These are phyloP conservation scores for Fusarium sterilihyphosum DNA, from an alignment of 2,329 filamentous ascomycete species.

Conservation along the genomic window DNA sequence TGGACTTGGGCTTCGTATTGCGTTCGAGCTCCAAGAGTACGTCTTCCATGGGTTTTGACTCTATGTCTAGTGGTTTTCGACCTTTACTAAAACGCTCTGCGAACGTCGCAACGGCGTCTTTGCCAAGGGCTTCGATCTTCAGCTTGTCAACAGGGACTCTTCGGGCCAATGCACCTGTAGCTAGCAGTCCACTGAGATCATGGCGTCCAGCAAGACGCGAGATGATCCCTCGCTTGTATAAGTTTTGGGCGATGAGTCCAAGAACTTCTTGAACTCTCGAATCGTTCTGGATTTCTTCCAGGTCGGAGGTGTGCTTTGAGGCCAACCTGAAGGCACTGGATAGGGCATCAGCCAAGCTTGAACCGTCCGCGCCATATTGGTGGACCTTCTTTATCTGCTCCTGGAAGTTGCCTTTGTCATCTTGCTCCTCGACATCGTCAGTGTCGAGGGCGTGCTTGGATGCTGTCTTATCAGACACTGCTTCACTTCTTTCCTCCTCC, in stretches of 20 bases:
- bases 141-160: constrained; percentile 15
- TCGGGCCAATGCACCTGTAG: constrained; percentile 17
- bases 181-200: constrained; percentile 19
- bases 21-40: constrained; percentile 16
- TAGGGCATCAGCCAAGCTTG: constrained; percentile 4
- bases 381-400: not conserved
- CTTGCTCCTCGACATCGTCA: not conserved
- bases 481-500: not conserved
- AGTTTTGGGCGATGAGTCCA: not conserved
- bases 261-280: constrained; percentile 20
- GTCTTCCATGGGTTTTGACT: constrained; percentile 13
- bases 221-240: constrained; percentile 1
- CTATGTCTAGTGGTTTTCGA: not conserved
- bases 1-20: constrained; percentile 17
- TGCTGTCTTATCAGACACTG: not conserved
- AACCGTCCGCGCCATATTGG: not conserved
- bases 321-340: constrained; percentile 8
- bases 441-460: not conserved
- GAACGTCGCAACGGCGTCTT: constrained; percentile 17
- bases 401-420: not conserved
- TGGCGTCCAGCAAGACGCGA: not conserved
- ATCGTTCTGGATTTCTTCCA: constrained; percentile 11
- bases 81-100: constrained; percentile 16
- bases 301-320: not conserved
- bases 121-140: constrained; percentile 5